phyloP scores from a whole-genome alignment of 2,329 filamentous ascomycete species.

The Corynespora cassiicola region DNA sequence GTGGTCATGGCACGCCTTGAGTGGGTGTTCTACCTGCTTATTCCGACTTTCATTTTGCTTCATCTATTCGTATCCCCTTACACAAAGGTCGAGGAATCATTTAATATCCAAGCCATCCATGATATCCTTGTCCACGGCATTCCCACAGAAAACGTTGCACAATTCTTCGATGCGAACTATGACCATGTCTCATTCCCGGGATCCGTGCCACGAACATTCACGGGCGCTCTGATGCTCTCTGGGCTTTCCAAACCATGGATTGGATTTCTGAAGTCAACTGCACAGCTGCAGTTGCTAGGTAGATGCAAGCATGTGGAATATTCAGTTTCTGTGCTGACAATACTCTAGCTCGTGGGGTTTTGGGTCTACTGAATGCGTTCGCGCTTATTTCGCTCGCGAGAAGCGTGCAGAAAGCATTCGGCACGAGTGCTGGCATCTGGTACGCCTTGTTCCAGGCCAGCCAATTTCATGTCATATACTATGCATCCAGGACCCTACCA shows the following conservation, averaged over 20 bases:
- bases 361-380: conserved; percentile 78
- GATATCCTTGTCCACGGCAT: conserved; percentile 86
- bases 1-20: conserved; percentile 29
- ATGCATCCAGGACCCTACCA: conserved; percentile 87
- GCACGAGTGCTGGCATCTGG: conserved; percentile 74
- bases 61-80: conserved; percentile 82
- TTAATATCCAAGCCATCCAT: conserved; percentile 93
- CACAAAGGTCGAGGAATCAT: conserved; percentile 98
- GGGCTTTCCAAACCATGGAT: conserved; percentile 73
- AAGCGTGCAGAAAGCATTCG: conserved; percentile 71
- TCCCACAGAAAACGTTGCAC: conserved; percentile 62
- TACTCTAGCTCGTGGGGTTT: conserved; percentile 54
- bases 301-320: conserved; percentile 1
- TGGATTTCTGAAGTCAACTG: conserved; percentile 60
- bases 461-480: conserved; percentile 94
- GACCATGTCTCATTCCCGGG: conserved; percentile 93
- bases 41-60: conserved; percentile 52
- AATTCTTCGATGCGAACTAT: conserved; percentile 69
- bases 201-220: conserved; percentile 88
- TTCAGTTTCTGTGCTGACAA: conserved; percentile 3
- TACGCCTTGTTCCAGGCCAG: conserved; percentile 77
- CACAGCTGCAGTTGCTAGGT: conserved; percentile 66
- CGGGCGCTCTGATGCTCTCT: conserved; percentile 79
- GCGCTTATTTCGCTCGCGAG: conserved; percentile 71
- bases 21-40: conserved; percentile 37